A percentile compares a stretch with the other conserved stretches of the same genome.
Evolutionary conservation across 768 basidiomycete genomes (phyloP).

Genomic region (Dioszegia hungarica): DNA sequence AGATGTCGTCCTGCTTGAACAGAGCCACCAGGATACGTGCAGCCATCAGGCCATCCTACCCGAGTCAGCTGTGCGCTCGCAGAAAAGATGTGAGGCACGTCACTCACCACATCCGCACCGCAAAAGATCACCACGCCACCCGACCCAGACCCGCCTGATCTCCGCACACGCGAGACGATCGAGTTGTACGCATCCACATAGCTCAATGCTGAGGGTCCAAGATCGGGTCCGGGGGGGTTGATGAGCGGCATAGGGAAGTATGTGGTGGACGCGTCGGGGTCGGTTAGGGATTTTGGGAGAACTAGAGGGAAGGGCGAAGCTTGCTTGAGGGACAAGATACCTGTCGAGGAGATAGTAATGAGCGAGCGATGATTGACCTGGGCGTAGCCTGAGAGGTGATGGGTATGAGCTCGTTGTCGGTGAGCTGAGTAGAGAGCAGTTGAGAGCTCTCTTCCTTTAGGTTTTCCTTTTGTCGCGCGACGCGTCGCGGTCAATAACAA

Average conservation of each 20-base stretch:
- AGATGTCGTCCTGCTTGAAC: conserved; percentile 88
- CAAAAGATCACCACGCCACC: conserved; percentile 46
- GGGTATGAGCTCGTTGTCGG: too few species aligned
- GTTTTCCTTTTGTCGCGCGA: too few species aligned
- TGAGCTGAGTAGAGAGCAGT: too few species aligned
- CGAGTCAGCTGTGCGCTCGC: not conserved
- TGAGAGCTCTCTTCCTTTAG: too few species aligned
- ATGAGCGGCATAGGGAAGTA: conserved; percentile 49
- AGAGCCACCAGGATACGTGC: conserved; percentile 82
- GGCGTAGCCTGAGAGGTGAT: too few species aligned
- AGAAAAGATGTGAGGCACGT: not conserved
- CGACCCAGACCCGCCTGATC: conserved; percentile 35
- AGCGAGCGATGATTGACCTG: too few species aligned
- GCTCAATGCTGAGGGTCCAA: conserved; percentile 37
- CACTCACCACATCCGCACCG: conserved; percentile 42
- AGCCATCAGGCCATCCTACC: conserved; percentile 78
- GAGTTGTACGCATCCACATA: conserved; percentile 46
- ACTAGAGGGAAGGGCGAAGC: too few species aligned
- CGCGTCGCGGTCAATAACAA: too few species aligned
- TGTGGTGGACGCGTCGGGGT: too few species aligned
- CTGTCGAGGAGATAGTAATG: too few species aligned
- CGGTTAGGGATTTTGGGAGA: too few species aligned
- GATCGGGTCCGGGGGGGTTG: conserved; percentile 41
- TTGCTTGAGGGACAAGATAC: too few species aligned
- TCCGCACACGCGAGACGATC: conserved; percentile 40